Evolutionary conservation across 2,329 filamentous ascomycete species (phyloP).

Genomic region (Scortechinia acanthostroma): DNA sequence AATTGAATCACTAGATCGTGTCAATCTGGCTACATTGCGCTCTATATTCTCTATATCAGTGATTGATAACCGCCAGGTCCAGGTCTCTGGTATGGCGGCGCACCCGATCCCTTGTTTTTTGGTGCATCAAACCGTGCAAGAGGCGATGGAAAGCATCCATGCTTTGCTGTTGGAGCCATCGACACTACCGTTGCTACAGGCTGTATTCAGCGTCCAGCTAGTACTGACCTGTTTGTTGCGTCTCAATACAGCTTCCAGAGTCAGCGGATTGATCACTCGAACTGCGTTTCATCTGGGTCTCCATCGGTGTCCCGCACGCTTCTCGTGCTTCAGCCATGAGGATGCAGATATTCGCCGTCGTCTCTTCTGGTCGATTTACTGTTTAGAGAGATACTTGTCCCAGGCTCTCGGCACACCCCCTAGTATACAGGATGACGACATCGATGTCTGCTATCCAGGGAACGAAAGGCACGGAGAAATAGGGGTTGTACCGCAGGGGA

Average conservation of each 20-base stretch:
- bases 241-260: slow-evolving; percentile 44
- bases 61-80: slow-evolving; percentile 37
- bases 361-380: slow-evolving; percentile 49
- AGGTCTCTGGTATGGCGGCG: slow-evolving; percentile 4
- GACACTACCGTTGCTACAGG: slow-evolving; percentile 36
- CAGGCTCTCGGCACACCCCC: slow-evolving; percentile 47
- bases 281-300: slow-evolving; percentile 48
- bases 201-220: slow-evolving; percentile 41
- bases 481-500: slow-evolving; percentile 5
- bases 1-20: slow-evolving; percentile 14
- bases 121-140: slow-evolving; percentile 37
- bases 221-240: slow-evolving; percentile 47
- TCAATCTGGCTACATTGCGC: slow-evolving; percentile 32
- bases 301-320: slow-evolving; percentile 47
- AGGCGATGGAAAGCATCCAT: slow-evolving; percentile 38
- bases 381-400: slow-evolving; percentile 42
- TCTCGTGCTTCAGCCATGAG: slow-evolving; percentile 34
- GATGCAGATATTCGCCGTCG: slow-evolving; percentile 39
- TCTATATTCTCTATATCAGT: slow-evolving; percentile 43
- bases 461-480: slow-evolving; percentile 30
- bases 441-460: slow-evolving; percentile 47
- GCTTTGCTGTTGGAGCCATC: slow-evolving; percentile 35
- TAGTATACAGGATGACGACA: slow-evolving; percentile 44
- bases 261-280: slow-evolving; percentile 44
- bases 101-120: slow-evolving; percentile 28